Evolutionary conservation across 2,329 filamentous ascomycete species (phyloP).

Genomic region (Arthrobotrys conoides): DNA sequence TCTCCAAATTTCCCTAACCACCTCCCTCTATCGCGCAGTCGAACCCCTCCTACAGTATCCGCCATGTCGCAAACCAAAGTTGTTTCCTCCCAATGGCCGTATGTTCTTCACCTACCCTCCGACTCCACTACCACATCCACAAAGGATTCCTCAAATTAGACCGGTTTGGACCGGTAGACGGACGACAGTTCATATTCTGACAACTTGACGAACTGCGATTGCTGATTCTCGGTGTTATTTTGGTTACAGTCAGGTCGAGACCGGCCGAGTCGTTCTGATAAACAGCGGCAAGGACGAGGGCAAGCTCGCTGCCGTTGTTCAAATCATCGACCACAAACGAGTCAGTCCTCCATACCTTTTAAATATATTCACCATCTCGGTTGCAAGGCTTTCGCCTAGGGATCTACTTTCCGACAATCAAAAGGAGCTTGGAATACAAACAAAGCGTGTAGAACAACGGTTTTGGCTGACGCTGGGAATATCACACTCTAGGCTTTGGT

Average conservation of each 20-base stretch:
- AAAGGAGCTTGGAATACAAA: background rate
- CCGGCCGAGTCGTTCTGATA: slow-evolving; percentile 96
- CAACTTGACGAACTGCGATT: slow-evolving; percentile 13
- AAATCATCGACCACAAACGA: slow-evolving; percentile 99
- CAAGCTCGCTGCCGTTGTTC: slow-evolving; percentile 92
- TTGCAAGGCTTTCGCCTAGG: background rate
- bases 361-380: slow-evolving; percentile 4
- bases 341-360: slow-evolving; percentile 75
- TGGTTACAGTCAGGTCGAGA: slow-evolving; percentile 87
- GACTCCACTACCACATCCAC: slow-evolving; percentile 13
- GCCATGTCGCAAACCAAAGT: slow-evolving; percentile 51
- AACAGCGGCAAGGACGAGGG: slow-evolving; percentile 84
- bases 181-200: slow-evolving; percentile 7
- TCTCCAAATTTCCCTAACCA: slow-evolving; percentile 62
- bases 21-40: slow-evolving; percentile 46
- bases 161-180: slow-evolving; percentile 4
- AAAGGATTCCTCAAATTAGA: background rate
- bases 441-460: background rate
- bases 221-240: slow-evolving; percentile 38
- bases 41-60: slow-evolving; percentile 62
- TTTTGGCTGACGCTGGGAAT: slow-evolving; percentile 3
- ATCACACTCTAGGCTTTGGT: slow-evolving; percentile 81
- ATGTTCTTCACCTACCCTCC: slow-evolving; percentile 35
- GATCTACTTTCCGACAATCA: background rate
- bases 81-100: slow-evolving; percentile 59